Conservation (phyloP, 2,329 filamentous ascomycete species). For the Dactylellina haptotyla region DNA sequence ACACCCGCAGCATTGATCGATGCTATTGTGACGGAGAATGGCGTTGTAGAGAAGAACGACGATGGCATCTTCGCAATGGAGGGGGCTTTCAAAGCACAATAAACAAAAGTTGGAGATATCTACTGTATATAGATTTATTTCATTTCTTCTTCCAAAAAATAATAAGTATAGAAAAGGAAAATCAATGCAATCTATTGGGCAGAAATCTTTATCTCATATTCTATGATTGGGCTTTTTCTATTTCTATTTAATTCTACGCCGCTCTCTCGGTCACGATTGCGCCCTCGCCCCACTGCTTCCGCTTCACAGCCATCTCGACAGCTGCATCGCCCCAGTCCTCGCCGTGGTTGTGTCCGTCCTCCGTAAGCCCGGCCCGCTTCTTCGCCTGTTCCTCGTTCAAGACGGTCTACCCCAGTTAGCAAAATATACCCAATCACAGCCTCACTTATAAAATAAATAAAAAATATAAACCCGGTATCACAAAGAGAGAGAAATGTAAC, state of each 20-base stretch:
- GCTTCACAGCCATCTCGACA: conserved; percentile 91
- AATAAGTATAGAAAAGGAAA: neutral
- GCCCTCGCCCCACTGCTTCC: conserved; percentile 82
- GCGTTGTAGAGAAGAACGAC: conserved; percentile 46
- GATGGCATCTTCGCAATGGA: conserved; percentile 45
- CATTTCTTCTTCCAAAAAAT: too few relatives aligned
- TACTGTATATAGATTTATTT: conserved; percentile 6
- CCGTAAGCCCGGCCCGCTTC: conserved; percentile 79
- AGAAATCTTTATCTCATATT: neutral
- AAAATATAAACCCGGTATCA: neutral
- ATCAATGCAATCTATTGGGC: neutral
- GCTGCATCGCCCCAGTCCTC: conserved; percentile 95
- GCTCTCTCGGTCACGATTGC: conserved; percentile 29
- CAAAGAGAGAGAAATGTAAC: conserved; percentile 12
- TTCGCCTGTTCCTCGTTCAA: conserved; percentile 87
- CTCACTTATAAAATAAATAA: neutral
- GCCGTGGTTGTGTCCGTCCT: conserved; percentile 85
- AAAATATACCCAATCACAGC: neutral
- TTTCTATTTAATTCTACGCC: conserved; percentile 14
- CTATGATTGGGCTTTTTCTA: neutral
- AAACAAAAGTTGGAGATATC: neutral
- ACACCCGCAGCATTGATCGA: conserved; percentile 90
- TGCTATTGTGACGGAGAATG: conserved; percentile 85
- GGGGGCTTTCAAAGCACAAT: conserved; percentile 18
- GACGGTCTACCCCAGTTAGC: conserved; percentile 71